These are phyloP conservation scores for Leccinum broughii DNA, from an alignment of 768 basidiomycete genomes.

Conservation along the genomic window DNA sequence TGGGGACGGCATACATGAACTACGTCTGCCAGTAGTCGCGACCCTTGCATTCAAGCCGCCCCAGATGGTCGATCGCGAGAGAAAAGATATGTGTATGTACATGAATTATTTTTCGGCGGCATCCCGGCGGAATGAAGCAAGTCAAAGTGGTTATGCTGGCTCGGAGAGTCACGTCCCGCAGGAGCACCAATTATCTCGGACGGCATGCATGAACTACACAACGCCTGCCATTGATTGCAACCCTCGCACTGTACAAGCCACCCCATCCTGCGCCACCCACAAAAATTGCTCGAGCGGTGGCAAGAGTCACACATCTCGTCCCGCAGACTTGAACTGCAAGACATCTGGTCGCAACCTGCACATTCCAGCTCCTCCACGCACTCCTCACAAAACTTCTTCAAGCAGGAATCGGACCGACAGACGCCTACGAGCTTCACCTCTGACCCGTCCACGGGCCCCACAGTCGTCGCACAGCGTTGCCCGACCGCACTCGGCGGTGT, in stretches of 20 bases:
- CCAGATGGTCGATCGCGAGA: not conserved
- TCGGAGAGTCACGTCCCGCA: too few species aligned
- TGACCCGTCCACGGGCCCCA: too few species aligned
- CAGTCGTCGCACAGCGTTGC: conserved; percentile 13
- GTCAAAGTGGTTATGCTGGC: not conserved
- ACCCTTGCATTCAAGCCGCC: not conserved
- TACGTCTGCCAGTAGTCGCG: not conserved
- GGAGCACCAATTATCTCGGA: too few species aligned
- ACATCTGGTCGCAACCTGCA: conserved; percentile 12
- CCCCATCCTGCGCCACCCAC: not conserved
- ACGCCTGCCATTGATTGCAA: not conserved
- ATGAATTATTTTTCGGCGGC: too few species aligned
- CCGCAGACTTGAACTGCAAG: conserved; percentile 13
- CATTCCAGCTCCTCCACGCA: conserved; percentile 4
- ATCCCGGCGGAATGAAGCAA: too few species aligned
- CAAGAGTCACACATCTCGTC: conserved; percentile 9
- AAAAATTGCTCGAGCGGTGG: not conserved
- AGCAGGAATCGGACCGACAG: too few species aligned
- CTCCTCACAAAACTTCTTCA: too few species aligned
- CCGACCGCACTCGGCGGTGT: conserved; percentile 19
- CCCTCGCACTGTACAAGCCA: conserved; percentile 2
- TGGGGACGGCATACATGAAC: too few species aligned
- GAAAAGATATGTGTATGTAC: too few species aligned
- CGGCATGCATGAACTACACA: too few species aligned
- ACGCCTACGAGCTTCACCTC: too few species aligned